Conservation (phyloP, 2,329 filamentous ascomycete species). For the Stagonosporopsis vannaccii region DNA sequence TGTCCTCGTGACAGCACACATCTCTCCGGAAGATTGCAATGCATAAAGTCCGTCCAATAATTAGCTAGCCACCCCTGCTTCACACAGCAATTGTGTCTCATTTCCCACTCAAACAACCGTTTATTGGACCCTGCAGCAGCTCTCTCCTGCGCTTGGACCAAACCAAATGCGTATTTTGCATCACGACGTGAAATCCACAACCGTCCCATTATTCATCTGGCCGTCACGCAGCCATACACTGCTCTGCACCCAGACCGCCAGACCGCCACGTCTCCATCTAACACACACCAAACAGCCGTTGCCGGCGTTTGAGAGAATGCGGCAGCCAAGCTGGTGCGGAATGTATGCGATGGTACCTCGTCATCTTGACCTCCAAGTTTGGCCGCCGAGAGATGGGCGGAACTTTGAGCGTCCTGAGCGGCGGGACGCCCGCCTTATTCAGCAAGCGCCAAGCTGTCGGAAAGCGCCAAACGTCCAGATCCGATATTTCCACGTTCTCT, state of each 20-base stretch:
- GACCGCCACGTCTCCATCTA: not conserved
- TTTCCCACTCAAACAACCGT: constrained; percentile 20
- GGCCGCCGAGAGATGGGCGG: constrained; percentile 15
- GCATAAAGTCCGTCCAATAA: constrained; percentile 14
- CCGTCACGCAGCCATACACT: constrained; percentile 3
- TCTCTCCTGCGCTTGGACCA: constrained; percentile 16
- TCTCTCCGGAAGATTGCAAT: constrained; percentile 23
- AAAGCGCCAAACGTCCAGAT: constrained; percentile 18
- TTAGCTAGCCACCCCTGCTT: constrained; percentile 20
- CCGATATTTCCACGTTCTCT: constrained; percentile 9
- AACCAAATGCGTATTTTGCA: constrained; percentile 19
- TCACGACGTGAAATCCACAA: constrained; percentile 18
- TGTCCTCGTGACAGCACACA: constrained; percentile 29
- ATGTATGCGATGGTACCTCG: constrained; percentile 11
- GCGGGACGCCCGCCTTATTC: constrained; percentile 24
- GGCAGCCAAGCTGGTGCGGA: constrained; percentile 10
- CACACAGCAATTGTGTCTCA: constrained; percentile 12
- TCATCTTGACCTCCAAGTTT: constrained; percentile 14
- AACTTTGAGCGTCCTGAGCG: constrained; percentile 6
- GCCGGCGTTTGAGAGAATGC: constrained; percentile 10
- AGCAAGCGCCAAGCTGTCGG: constrained; percentile 26
- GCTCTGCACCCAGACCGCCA: not conserved
- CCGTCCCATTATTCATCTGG: constrained; percentile 15
- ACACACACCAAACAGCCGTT: not conserved
- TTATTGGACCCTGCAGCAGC: constrained; percentile 42